Evolutionary conservation across 345 rosid species (phyloP).

Genomic region (Combretum micranthum): DNA sequence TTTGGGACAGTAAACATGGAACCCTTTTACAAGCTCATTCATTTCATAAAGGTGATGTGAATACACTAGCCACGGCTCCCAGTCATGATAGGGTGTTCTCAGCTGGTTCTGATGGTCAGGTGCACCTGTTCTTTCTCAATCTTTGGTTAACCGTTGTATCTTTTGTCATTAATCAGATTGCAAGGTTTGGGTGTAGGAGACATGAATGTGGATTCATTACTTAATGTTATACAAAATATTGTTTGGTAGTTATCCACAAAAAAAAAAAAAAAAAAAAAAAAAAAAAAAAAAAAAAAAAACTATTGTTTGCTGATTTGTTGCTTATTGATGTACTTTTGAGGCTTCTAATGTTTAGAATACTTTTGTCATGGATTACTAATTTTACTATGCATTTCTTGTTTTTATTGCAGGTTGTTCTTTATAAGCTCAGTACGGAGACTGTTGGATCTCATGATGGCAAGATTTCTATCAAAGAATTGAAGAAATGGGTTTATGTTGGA

Average conservation of each 20-base stretch:
- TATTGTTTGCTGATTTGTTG: too few relatives aligned
- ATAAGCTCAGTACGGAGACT: slow-evolving; percentile 48
- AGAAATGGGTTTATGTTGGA: slow-evolving; percentile 82
- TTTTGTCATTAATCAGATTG: too few relatives aligned
- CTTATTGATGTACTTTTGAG: too few relatives aligned
- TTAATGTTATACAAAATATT: too few relatives aligned
- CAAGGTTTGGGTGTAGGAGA: too few relatives aligned
- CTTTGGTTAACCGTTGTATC: too few relatives aligned
- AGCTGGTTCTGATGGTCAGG: slow-evolving; percentile 97
- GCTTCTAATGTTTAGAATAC: too few relatives aligned
- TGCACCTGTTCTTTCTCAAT: slow-evolving; percentile 1
- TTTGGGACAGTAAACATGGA: slow-evolving; percentile 86
- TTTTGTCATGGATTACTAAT: not conserved
- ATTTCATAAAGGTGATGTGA: slow-evolving; percentile 81
- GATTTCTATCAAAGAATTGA: slow-evolving; percentile 33
- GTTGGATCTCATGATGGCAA: slow-evolving; percentile 20
- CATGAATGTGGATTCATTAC: too few relatives aligned
- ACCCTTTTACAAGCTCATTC: slow-evolving; percentile 77
- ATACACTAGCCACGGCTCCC: slow-evolving; percentile 77
- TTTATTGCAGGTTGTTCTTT: slow-evolving; percentile 65
- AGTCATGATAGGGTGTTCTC: slow-evolving; percentile 83
- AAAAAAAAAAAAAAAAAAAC: too few relatives aligned
- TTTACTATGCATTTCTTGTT: not conserved
- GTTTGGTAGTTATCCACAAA: too few relatives aligned
- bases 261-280: too few relatives aligned